Evolutionary conservation across 805 yeast genomes (phyloP).

Genomic region (Barnettozyma salicaria): DNA sequence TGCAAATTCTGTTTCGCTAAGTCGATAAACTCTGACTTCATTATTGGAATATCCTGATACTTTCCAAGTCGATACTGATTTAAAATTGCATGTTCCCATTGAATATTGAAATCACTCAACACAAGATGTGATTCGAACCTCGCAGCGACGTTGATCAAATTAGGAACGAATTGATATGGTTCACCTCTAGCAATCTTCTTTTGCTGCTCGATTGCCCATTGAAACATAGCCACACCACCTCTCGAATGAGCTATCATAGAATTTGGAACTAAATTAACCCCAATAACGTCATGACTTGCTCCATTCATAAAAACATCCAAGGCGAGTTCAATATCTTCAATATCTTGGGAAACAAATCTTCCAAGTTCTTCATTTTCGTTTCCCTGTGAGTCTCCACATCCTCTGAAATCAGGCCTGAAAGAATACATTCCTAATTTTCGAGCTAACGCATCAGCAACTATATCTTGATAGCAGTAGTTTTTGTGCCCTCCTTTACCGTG

Average conservation of each 20-base stretch:
- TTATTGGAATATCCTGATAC: conserved; percentile 36
- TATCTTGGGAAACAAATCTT: conserved; percentile 56
- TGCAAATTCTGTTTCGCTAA: conserved; percentile 44
- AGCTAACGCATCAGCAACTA: conserved; percentile 56
- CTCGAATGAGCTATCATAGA: conserved; percentile 75
- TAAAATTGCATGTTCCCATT: conserved; percentile 33
- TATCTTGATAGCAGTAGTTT: conserved; percentile 66
- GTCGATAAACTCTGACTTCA: conserved; percentile 45
- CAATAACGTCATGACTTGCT: conserved; percentile 24
- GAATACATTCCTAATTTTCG: conserved; percentile 53
- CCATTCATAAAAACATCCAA: conserved; percentile 28
- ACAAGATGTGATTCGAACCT: conserved; percentile 40
- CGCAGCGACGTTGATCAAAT: conserved; percentile 66
- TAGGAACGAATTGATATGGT: conserved; percentile 46
- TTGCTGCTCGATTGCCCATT: conserved; percentile 54
- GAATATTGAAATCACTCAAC: conserved; percentile 13
- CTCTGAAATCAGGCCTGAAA: conserved; percentile 78
- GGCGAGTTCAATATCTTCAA: conserved; percentile 56
- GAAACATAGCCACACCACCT: conserved; percentile 69
- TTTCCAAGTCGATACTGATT: conserved; percentile 47
- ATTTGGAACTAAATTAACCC: conserved; percentile 40
- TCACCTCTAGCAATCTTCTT: conserved; percentile 28
- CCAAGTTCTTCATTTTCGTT: conserved; percentile 34
- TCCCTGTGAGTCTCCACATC: conserved; percentile 71
- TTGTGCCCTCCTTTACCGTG: conserved; percentile 89